Evolutionary conservation across 2,329 filamentous ascomycete species (phyloP), one percentile per base, ranked within the genome.

Genomic region (Cyanodermella asteris): DNA sequence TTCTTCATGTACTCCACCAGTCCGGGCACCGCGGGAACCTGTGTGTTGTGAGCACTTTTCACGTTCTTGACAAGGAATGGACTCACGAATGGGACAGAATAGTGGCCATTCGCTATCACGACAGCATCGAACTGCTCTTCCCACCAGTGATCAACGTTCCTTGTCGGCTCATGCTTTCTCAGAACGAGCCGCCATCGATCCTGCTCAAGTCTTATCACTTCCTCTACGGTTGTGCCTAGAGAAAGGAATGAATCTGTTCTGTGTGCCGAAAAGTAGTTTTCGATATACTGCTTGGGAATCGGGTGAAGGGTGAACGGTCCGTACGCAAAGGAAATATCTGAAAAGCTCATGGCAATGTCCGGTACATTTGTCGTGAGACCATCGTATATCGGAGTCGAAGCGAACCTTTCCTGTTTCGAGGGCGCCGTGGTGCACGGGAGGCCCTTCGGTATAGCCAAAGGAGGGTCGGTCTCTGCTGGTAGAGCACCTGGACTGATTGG

Each of bases 341-440:
- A 72, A 44, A 71, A 93, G 4, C 59, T 54, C 84, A 94, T 93
- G 27, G 93, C 44, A 0, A 59, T 56, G 30, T 73, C 66, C 0
- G 81, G 76, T 23, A 93, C 80, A 44, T 94, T 94, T 12, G 81
- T 81, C 39, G 91, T 72, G n/a, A 93, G 54, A 12, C 61, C 52
- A 23, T 80, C 66, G 46, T 93, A 93, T 48, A 91, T 64, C 3
- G 82, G 75, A 11, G 75, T 78, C 20, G 23, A 26, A 7, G 23
- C 16, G n/a, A n/a, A n/a, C n/a, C n/a, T n/a, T n/a, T n/a, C n/a
- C n/a, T n/a, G n/a, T n/a, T n/a, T n/a, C n/a, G n/a, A n/a, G n/a
- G n/a, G n/a, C n/a, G n/a, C n/a, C n/a, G n/a, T n/a, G n/a, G n/a
- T n/a, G n/a, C n/a, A n/a, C n/a, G n/a, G n/a, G n/a, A n/a, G n/a